phyloP scores from a whole-genome alignment of 2,329 filamentous ascomycete species.

The Pestalotiopsis sp. region DNA sequence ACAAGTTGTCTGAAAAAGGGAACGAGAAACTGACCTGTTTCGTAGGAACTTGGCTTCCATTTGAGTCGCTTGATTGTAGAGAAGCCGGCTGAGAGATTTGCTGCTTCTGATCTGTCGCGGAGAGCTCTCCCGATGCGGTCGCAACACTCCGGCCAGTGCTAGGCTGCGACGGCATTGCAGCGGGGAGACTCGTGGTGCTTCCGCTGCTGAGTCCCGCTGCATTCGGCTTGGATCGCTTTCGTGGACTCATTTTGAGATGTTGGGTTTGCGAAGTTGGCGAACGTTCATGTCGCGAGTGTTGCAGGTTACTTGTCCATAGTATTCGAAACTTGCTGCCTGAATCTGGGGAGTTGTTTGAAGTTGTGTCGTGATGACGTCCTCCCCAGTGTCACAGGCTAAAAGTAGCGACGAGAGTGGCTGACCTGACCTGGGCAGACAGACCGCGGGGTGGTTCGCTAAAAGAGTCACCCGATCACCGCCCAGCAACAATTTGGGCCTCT shows the following conservation, averaged over 20 bases:
- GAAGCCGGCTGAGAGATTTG: constrained; percentile 21
- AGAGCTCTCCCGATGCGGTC: constrained; percentile 16
- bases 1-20: not conserved
- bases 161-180: constrained; percentile 21
- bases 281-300: not conserved
- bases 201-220: constrained; percentile 27
- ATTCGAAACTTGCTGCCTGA: constrained; percentile 2
- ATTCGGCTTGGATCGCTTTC: constrained; percentile 43
- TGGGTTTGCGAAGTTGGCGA: not conserved
- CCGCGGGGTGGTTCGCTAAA: not conserved
- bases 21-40: constrained; percentile 11
- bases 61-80: not conserved
- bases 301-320: not conserved
- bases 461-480: not conserved
- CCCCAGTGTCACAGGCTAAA: not conserved
- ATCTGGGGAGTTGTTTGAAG: not conserved
- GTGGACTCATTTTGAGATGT: constrained; percentile 37
- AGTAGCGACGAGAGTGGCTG: not conserved
- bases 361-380: not conserved
- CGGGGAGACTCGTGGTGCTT: constrained; percentile 22
- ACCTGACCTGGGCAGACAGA: not conserved
- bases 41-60: constrained; percentile 15
- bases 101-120: constrained; percentile 16
- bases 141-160: constrained; percentile 21
- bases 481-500: not conserved